A percentile compares a stretch with the other conserved stretches of the same genome.
phyloP scores from a whole-genome alignment of 441 rosid species.

The Raphanus hybrid region DNA sequence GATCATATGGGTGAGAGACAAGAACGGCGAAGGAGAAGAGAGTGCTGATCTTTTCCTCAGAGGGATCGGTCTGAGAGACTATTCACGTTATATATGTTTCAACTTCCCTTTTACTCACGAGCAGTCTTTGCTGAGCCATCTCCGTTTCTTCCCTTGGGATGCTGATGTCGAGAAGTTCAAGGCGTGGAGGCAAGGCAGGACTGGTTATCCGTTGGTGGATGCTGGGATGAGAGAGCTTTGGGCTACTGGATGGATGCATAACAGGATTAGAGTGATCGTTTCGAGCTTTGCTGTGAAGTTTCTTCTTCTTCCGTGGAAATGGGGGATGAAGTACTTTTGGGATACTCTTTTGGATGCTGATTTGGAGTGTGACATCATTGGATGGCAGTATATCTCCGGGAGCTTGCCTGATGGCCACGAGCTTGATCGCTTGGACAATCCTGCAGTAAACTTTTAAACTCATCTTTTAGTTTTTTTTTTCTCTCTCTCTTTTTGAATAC shows the following conservation, averaged over 20 bases:
- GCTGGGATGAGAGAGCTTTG: conserved; percentile 99
- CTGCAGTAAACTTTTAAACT: conserved; percentile 54
- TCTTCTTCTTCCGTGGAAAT: conserved; percentile 91
- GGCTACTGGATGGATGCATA: conserved; percentile 97
- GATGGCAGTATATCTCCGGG: conserved; percentile 96
- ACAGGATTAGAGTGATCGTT: conserved; percentile 83
- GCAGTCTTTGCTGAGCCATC: conserved; percentile 64
- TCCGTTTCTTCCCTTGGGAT: conserved; percentile 84
- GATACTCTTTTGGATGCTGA: conserved; percentile 94
- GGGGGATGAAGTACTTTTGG: conserved; percentile 99
- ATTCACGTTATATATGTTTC: conserved; percentile 90
- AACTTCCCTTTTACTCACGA: conserved; percentile 91
- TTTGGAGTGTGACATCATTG: conserved; percentile 84
- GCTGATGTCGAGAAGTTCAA: conserved; percentile 63
- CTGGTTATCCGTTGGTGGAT: conserved; percentile 95
- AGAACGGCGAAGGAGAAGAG: conserved; percentile 59
- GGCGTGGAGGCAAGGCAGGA: conserved; percentile 93
- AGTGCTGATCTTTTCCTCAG: conserved; percentile 69
- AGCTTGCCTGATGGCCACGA: conserved; percentile 93
- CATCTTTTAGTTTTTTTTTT: no score
- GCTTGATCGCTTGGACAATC: conserved; percentile 85
- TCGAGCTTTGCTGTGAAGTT: conserved; percentile 87
- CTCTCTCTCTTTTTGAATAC: no score
- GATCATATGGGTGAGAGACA: conserved; percentile 73
- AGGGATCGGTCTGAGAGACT: conserved; percentile 86